phyloP scores from a whole-genome alignment of 2,329 filamentous ascomycete species.

The Hypomyces perniciosus region DNA sequence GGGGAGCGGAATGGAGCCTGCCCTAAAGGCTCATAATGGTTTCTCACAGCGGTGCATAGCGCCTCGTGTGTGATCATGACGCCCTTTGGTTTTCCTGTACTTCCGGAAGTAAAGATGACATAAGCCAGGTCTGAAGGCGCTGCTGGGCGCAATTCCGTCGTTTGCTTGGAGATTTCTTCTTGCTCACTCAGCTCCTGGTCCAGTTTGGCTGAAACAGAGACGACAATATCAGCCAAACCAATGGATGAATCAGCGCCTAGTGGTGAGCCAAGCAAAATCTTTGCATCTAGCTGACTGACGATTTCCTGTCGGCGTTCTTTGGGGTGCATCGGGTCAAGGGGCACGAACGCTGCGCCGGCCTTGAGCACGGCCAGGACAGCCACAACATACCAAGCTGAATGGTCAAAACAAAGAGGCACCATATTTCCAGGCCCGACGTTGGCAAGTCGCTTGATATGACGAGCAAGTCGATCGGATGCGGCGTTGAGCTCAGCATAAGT shows the following conservation, averaged over 20 bases:
- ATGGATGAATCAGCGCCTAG: background rate
- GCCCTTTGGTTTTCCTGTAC: background rate
- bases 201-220: background rate
- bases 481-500: no score
- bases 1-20: no score
- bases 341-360: background rate
- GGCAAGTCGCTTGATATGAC: no score
- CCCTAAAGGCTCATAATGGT: no score
- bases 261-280: background rate
- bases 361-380: slow-evolving; percentile 2
- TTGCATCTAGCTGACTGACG: background rate
- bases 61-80: background rate
- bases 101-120: background rate
- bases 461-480: no score
- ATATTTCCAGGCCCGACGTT: no score
- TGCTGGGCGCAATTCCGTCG: background rate
- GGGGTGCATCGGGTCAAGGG: slow-evolving; percentile 5
- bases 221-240: background rate
- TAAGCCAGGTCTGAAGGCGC: background rate
- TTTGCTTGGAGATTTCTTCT: background rate
- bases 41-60: no score
- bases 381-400: background rate
- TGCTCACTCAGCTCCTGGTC: background rate
- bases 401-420: background rate
- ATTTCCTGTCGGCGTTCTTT: slow-evolving; percentile 1